Evolutionary conservation across 176 grass and related monocot species (phyloP).

Genomic region (Musa acuminata): DNA sequence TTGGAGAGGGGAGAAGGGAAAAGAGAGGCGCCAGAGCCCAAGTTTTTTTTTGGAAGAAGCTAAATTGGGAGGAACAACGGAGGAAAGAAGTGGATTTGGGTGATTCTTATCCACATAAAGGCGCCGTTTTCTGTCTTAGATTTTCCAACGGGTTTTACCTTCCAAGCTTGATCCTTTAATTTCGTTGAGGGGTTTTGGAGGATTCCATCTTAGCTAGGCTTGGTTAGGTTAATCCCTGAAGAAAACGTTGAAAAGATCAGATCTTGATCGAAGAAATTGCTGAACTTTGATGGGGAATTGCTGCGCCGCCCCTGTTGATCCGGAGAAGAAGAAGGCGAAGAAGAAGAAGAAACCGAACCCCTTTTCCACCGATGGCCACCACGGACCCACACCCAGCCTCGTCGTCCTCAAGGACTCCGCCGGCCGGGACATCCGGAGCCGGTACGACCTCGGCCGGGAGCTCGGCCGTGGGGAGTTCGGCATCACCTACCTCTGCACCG

Average conservation of each 20-base stretch:
- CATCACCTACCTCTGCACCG: conserved; percentile 9
- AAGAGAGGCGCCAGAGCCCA: no score
- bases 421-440: not conserved
- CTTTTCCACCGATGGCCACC: not conserved
- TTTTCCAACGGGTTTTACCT: no score
- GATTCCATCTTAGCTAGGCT: no score
- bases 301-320: not conserved
- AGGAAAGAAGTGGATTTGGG: no score
- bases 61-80: no score
- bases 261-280: not conserved
- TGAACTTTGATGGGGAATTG: conserved; percentile 1
- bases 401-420: conserved; percentile 4
- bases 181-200: no score
- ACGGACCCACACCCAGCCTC: not conserved
- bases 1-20: no score
- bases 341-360: conserved; percentile 9
- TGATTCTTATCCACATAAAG: no score
- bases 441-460: conserved; percentile 11
- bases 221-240: not conserved
- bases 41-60: no score
- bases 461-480: conserved; percentile 17
- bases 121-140: no score
- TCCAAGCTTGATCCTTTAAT: no score
- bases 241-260: not conserved
- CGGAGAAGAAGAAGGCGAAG: conserved; percentile 5